These are phyloP conservation scores for Liquidambar formosana DNA, from an alignment of 164 flowering plant genomes.

Conservation along the genomic window DNA sequence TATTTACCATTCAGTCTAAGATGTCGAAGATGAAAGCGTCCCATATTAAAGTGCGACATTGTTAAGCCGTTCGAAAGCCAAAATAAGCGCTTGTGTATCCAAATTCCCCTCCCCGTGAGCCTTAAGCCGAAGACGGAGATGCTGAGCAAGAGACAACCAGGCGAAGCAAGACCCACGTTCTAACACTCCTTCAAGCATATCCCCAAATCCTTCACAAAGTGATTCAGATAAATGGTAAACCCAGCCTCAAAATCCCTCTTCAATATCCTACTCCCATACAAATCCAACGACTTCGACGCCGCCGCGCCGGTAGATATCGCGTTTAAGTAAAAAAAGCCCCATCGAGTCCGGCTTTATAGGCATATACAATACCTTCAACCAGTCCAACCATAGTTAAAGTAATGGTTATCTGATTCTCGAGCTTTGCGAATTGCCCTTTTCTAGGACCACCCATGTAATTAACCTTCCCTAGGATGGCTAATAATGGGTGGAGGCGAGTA, in stretches of 20 bases:
- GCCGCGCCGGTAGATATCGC: slow-evolving; percentile 90
- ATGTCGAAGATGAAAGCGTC: not conserved
- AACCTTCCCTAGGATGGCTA: slow-evolving; percentile 66
- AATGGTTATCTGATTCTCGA: slow-evolving; percentile 81
- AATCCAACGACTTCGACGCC: slow-evolving; percentile 80
- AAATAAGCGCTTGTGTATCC: slow-evolving; percentile 78
- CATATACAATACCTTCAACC: too few species aligned
- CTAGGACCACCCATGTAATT: slow-evolving; percentile 90
- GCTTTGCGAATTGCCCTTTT: slow-evolving; percentile 82
- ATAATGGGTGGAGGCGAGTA: slow-evolving; percentile 52
- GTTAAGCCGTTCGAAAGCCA: slow-evolving; percentile 88
- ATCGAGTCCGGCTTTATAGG: slow-evolving; percentile 72
- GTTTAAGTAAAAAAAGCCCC: slow-evolving; percentile 50
- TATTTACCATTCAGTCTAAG: not conserved
- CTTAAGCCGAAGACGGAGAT: slow-evolving; percentile 76
- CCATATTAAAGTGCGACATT: slow-evolving; percentile 44
- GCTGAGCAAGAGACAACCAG: slow-evolving; percentile 89
- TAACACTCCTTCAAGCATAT: slow-evolving; percentile 88
- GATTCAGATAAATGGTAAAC: slow-evolving; percentile 84
- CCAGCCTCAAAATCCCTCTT: slow-evolving; percentile 86
- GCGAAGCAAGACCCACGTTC: slow-evolving; percentile 76
- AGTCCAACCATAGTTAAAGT: slow-evolving; percentile 91
- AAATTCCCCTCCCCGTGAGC: slow-evolving; percentile 87
- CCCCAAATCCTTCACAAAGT: slow-evolving; percentile 93
- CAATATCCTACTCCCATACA: slow-evolving; percentile 73